phyloP scores from a whole-genome alignment of 1,284 basidiomycete species.

The Volvariella volvacea region DNA sequence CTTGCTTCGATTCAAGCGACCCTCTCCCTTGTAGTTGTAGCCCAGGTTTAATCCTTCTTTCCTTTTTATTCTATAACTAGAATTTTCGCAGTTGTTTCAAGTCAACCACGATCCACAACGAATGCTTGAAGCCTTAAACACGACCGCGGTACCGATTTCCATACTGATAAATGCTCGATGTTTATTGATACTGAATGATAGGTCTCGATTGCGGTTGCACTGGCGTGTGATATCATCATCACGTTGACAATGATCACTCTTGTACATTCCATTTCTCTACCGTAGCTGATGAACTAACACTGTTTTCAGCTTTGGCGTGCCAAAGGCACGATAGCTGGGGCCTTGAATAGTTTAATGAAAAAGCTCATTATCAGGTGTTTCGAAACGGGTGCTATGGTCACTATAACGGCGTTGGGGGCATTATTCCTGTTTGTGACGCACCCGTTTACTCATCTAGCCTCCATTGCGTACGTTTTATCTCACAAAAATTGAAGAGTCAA shows the following conservation, averaged over 20 bases:
- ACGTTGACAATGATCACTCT: constrained; percentile 14
- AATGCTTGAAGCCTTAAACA: no score
- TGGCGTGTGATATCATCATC: constrained; percentile 13
- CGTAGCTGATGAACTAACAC: no score
- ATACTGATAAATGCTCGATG: no score
- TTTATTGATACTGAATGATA: no score
- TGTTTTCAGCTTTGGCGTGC: constrained; percentile 8
- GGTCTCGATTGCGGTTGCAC: constrained; percentile 10
- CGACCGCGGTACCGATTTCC: no score
- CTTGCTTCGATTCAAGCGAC: no score
- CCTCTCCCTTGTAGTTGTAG: no score
- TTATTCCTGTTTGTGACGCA: constrained; percentile 12
- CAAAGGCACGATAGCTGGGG: constrained; percentile 8
- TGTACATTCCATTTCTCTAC: constrained; percentile 9
- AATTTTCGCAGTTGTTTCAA: no score
- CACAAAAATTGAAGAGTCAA: no score
- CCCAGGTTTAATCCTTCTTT: no score
- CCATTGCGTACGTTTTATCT: constrained; percentile 12
- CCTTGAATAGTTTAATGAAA: constrained; percentile 9
- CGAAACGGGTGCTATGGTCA: constrained; percentile 15
- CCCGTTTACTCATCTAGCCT: constrained; percentile 10
- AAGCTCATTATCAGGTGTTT: constrained; percentile 14
- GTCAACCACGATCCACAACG: no score
- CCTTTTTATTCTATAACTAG: no score
- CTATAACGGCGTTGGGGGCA: constrained; percentile 13